A percentile compares a stretch with the other conserved stretches of the same genome.
phyloP scores from a whole-genome alignment of 2,329 filamentous ascomycete species.

The Sclerotinia subarctica region DNA sequence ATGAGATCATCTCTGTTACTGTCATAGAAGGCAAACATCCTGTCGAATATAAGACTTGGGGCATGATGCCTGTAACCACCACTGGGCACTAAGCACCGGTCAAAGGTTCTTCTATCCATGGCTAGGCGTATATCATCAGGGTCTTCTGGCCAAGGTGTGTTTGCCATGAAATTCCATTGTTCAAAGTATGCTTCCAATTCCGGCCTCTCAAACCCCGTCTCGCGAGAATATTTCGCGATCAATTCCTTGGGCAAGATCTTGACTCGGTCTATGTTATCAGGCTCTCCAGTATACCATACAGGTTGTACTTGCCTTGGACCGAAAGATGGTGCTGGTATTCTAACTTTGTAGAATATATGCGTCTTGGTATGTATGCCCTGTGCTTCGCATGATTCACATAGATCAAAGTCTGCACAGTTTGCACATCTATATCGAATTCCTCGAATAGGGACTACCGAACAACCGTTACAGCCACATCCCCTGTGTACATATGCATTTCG shows the following conservation, averaged over 20 bases:
- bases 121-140: constrained; percentile 74
- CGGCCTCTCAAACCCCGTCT: constrained; percentile 77
- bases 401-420: constrained; percentile 93
- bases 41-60: constrained; percentile 89
- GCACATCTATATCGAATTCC: constrained; percentile 91
- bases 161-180: constrained; percentile 93
- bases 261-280: constrained; percentile 60
- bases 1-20: constrained; percentile 85
- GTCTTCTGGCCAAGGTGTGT: constrained; percentile 77
- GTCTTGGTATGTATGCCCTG: constrained; percentile 74
- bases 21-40: constrained; percentile 97
- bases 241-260: constrained; percentile 60
- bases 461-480: constrained; percentile 88
- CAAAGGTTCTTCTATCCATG: constrained; percentile 90
- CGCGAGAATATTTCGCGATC: constrained; percentile 64
- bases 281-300: constrained; percentile 86
- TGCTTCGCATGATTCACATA: constrained; percentile 90
- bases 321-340: constrained; percentile 81
- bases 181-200: constrained; percentile 94
- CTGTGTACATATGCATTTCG: constrained; percentile 88
- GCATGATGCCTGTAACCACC: constrained; percentile 72
- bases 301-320: constrained; percentile 76
- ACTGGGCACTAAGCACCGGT: constrained; percentile 84
- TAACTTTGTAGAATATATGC: constrained; percentile 95
- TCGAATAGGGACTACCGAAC: constrained; percentile 81